Evolutionary conservation across 352 stramenopile genomes (phyloP), one percentile per base, ranked within the genome.

Genomic region (Globisporangium spiculum): DNA sequence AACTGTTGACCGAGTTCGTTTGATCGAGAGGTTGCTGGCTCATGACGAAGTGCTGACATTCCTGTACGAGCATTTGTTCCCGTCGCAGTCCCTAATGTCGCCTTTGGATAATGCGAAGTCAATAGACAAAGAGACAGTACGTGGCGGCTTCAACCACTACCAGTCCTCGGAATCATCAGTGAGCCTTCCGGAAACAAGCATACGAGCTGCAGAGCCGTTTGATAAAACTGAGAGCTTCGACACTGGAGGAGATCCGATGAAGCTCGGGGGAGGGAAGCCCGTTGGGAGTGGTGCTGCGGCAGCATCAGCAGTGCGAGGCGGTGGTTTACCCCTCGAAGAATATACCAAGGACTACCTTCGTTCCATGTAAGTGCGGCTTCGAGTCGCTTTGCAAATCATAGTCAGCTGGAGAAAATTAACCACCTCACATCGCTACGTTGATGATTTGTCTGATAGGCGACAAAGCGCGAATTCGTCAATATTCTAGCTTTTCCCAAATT

Each of bases 31-130:
- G 2, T 75, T 96, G 16, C 61, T 96, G 41, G 78, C 86, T 2
- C 84, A 96, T 34, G 87, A 96, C 48, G 81, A 94, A 74, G 86
- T 96, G 44, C 69, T 96, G 20, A 81, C 77, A 0, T 78, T 92
- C 38, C 56, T 96, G 38, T 92, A 95, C 57, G 82, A 78, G 38
- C 79, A 92, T 3, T 52, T 94, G n/a, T 94, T 96, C 59, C 84
- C 84, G 10, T 71, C 80, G 1, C 72, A 78, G 14, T 60, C 69
- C 20, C 22, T 62, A 56, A 38, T 50, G 50, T 67, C 8, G 52
- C 36, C 26, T 65, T 22, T 22, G 58, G 73, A 18, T 7, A 53
- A 52, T 53, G 70, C 54, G 60, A 73, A 65, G 60, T 63, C 24
- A 66, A 41, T 56, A 65, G 52, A 63, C n/a, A 50, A 22, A 50